Percentiles rank a stretch among this genome's conserved stretches.
These are phyloP conservation scores for Orbilia oligospora DNA, from an alignment of 2,329 filamentous ascomycete genomes.

Conservation along the genomic window DNA sequence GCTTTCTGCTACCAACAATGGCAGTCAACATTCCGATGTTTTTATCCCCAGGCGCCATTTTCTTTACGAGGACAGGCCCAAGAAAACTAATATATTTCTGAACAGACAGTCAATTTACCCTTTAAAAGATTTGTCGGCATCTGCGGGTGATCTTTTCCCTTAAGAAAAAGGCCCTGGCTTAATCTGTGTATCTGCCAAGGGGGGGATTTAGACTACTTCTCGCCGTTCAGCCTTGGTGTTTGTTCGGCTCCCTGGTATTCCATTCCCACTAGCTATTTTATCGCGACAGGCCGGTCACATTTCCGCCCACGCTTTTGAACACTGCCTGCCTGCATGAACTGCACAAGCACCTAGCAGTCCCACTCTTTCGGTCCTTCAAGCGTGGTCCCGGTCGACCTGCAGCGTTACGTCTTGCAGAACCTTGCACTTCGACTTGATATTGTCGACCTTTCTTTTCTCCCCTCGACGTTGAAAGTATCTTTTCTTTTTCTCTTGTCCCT, in stretches of 20 bases:
- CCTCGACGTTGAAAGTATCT: constrained; percentile 43
- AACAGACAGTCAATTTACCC: constrained; percentile 56
- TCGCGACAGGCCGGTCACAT: constrained; percentile 51
- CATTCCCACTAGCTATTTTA: constrained; percentile 54
- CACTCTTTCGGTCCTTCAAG: constrained; percentile 48
- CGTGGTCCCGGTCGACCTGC: constrained; percentile 53
- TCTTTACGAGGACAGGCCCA: constrained; percentile 15
- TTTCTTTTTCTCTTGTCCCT: constrained; percentile 45
- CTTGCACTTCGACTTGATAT: constrained; percentile 40
- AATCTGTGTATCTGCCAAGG: constrained; percentile 54
- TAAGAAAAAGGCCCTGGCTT: constrained; percentile 46
- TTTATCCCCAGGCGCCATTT: constrained; percentile 44
- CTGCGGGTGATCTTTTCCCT: constrained; percentile 59
- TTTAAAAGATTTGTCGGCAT: constrained; percentile 56
- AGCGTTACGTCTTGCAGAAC: constrained; percentile 59
- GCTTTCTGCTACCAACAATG: constrained; percentile 10
- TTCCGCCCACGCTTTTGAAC: constrained; percentile 39
- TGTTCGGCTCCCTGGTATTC: constrained; percentile 55
- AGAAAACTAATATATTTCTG: constrained; percentile 52
- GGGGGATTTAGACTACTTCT: constrained; percentile 36
- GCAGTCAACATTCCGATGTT: constrained; percentile 46
- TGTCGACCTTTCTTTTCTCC: constrained; percentile 48
- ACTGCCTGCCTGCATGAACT: constrained; percentile 48
- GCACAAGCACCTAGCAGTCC: constrained; percentile 35
- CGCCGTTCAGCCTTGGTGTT: constrained; percentile 52